Percentiles rank a stretch among this genome's conserved stretches.
Conservation (phyloP, 1,284 basidiomycete species). For the Microbotryum saponariae region DNA sequence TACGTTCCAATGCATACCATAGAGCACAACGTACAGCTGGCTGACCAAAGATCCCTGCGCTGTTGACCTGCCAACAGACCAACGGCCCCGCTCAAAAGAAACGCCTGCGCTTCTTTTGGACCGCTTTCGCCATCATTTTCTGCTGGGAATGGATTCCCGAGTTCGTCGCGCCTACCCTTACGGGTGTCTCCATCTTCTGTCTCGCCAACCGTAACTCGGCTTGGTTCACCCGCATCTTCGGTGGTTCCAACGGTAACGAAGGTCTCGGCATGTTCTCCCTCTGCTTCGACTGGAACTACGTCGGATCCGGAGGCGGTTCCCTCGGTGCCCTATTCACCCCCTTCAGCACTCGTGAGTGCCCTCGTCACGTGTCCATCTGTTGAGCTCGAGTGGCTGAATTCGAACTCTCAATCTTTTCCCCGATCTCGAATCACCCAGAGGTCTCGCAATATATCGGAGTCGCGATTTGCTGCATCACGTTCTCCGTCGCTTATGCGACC, state of each 20-base stretch:
- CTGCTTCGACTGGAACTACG: slow-evolving; percentile 47
- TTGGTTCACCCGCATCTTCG: slow-evolving; percentile 57
- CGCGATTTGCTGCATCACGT: slow-evolving; percentile 46
- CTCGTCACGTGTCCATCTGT: no score
- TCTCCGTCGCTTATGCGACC: slow-evolving; percentile 51
- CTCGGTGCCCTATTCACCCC: slow-evolving; percentile 30
- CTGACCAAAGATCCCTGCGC: no score
- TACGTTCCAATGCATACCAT: no score
- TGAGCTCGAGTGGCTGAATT: no score
- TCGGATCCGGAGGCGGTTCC: slow-evolving; percentile 30
- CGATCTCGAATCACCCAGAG: not conserved
- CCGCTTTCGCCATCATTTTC: slow-evolving; percentile 34
- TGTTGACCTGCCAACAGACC: slow-evolving; percentile 26
- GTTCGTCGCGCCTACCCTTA: slow-evolving; percentile 46
- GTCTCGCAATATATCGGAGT: slow-evolving; percentile 26
- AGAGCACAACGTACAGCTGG: no score
- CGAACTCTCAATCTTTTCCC: no score
- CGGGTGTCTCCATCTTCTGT: slow-evolving; percentile 50
- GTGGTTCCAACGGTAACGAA: slow-evolving; percentile 57
- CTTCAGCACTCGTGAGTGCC: slow-evolving; percentile 14
- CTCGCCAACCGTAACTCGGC: slow-evolving; percentile 51
- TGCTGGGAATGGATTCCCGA: slow-evolving; percentile 40
- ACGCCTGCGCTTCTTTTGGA: slow-evolving; percentile 36
- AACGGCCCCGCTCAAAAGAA: slow-evolving; percentile 30
- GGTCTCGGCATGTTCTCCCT: slow-evolving; percentile 53